Evolutionary conservation across 2,329 filamentous ascomycete genomes (phyloP).

Genomic region (Nothophoma quercina): DNA sequence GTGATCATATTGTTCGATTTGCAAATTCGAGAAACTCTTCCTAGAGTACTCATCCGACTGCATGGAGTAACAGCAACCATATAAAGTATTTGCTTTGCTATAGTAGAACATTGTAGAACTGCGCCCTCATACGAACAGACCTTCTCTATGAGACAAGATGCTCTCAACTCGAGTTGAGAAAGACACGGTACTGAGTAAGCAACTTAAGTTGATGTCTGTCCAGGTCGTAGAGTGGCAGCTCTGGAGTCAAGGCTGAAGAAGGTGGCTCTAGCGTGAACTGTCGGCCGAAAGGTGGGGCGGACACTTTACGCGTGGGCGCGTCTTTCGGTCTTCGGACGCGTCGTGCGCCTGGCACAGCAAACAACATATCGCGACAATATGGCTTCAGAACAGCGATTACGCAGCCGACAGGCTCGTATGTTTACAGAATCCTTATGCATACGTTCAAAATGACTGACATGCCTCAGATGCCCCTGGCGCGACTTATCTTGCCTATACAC

Average conservation of each 20-base stretch:
- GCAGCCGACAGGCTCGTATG: slow-evolving; percentile 45
- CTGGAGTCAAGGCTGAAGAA: background rate
- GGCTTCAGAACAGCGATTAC: slow-evolving; percentile 31
- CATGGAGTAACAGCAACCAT: no score
- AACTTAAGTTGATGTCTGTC: no score
- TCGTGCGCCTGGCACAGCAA: slow-evolving; percentile 10
- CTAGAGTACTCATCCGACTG: no score
- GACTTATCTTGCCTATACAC: slow-evolving; percentile 88
- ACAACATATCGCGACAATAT: slow-evolving; percentile 11
- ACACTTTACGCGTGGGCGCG: slow-evolving; percentile 17
- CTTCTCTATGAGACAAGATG: no score
- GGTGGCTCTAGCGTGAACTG: slow-evolving; percentile 8
- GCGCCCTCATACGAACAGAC: no score
- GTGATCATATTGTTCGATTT: no score
- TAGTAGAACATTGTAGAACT: no score
- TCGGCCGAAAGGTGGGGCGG: slow-evolving; percentile 8
- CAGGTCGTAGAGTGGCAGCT: no score
- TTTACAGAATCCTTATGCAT: slow-evolving; percentile 7
- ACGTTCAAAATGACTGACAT: background rate
- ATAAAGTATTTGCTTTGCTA: no score
- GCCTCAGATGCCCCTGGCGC: slow-evolving; percentile 77
- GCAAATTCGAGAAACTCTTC: no score
- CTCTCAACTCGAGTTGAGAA: no score
- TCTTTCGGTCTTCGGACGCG: slow-evolving; percentile 13
- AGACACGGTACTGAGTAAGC: no score